phyloP scores from a whole-genome alignment of 306 rosid genomes.

The Neltuma alba region DNA sequence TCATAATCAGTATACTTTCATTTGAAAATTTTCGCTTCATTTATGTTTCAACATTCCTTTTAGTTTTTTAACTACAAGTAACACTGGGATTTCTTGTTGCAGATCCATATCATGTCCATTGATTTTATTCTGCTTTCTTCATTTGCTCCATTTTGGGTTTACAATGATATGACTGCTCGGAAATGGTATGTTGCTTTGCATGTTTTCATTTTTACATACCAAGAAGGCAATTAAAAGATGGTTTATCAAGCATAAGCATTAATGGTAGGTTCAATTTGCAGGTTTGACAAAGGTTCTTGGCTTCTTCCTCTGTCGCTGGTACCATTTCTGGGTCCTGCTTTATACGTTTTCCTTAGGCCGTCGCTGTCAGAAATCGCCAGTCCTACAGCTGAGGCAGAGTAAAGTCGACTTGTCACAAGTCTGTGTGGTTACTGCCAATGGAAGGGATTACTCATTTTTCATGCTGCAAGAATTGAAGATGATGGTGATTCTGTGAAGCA shows the following conservation, averaged over 20 bases:
- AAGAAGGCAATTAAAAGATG: neutral
- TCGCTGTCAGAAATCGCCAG: conserved; percentile 42
- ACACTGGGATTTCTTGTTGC: conserved; percentile 34
- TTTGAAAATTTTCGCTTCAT: neutral
- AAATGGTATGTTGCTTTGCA: conserved; percentile 60
- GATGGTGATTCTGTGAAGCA: neutral
- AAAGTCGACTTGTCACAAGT: neutral
- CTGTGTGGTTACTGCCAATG: neutral
- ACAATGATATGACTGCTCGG: conserved; percentile 88
- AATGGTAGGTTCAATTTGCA: conserved; percentile 38
- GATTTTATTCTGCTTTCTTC: conserved; percentile 84
- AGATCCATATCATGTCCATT: conserved; percentile 77
- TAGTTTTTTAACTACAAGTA: neutral
- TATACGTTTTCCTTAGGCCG: conserved; percentile 73
- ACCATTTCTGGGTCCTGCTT: conserved; percentile 80
- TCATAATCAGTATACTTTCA: neutral
- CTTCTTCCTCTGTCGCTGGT: conserved; percentile 73
- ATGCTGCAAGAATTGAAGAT: conserved; percentile 1
- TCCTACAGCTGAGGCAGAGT: conserved; percentile 47
- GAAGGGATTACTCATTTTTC: neutral
- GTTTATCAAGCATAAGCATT: conserved; percentile 6
- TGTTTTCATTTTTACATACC: neutral
- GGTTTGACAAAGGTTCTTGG: conserved; percentile 89
- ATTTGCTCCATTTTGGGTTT: conserved; percentile 98
- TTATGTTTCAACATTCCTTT: neutral